Evolutionary conservation across 2,329 filamentous ascomycete species (phyloP).

Genomic region (Diaporthe batatas): DNA sequence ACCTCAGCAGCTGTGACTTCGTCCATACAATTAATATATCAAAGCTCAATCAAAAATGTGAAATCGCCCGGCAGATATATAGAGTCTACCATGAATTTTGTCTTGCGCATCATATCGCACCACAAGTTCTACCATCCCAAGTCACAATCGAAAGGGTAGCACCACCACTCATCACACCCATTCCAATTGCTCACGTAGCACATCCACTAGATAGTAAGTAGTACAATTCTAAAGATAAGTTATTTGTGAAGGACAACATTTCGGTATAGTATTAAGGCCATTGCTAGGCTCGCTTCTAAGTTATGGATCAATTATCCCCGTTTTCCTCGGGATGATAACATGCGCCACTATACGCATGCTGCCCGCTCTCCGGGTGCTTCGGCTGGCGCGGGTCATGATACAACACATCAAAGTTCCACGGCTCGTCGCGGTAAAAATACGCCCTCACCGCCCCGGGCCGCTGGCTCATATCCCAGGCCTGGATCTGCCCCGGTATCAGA

Average conservation of each 20-base stretch:
- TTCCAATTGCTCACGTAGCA: too few relatives aligned
- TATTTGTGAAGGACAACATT: background rate
- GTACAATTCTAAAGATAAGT: too few relatives aligned
- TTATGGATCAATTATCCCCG: background rate
- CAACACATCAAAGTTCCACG: background rate
- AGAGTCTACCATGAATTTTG: too few relatives aligned
- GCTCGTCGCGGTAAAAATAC: background rate
- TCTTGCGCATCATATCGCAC: too few relatives aligned
- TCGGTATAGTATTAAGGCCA: background rate
- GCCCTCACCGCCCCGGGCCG: background rate
- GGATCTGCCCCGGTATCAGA: background rate
- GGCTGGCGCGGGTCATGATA: background rate
- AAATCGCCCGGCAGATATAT: too few relatives aligned
- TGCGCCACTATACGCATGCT: background rate
- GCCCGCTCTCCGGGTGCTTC: background rate
- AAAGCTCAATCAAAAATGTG: too few relatives aligned
- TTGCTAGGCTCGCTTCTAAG: background rate
- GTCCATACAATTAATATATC: too few relatives aligned
- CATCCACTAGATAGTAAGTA: too few relatives aligned
- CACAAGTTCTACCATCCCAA: too few relatives aligned
- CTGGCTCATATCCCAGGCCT: background rate
- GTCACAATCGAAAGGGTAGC: too few relatives aligned
- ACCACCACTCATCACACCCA: too few relatives aligned
- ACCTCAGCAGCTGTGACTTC: too few relatives aligned
- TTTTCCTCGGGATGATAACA: background rate